Percentiles rank a stretch among this genome's conserved stretches.
Evolutionary conservation across 2,329 filamentous ascomycete species (phyloP).

Genomic region (Bimuria novae-zelandiae): DNA sequence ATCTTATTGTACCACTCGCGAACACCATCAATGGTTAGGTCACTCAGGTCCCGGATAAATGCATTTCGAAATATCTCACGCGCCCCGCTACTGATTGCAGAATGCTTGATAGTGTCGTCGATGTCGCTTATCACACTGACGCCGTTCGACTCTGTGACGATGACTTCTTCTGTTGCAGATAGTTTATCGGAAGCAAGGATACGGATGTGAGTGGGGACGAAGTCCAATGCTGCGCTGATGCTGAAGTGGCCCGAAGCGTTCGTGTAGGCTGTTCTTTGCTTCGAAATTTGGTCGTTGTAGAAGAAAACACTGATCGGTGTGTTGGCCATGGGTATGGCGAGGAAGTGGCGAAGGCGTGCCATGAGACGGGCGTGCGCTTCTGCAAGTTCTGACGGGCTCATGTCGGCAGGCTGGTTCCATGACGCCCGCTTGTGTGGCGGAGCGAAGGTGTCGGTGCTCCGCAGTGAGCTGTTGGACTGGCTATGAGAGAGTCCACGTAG

Average conservation of each 20-base stretch:
- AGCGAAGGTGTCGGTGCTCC: constrained; percentile 34
- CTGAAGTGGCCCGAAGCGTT: constrained; percentile 89
- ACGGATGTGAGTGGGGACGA: constrained; percentile 86
- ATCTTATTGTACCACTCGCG: constrained; percentile 85
- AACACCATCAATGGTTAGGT: constrained; percentile 84
- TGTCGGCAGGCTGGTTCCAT: constrained; percentile 60
- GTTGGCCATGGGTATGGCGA: constrained; percentile 79
- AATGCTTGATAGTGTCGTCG: constrained; percentile 96
- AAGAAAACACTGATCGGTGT: constrained; percentile 91
- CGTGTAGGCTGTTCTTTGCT: constrained; percentile 82
- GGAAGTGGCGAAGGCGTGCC: constrained; percentile 84
- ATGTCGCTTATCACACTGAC: constrained; percentile 96
- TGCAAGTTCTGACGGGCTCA: constrained; percentile 75
- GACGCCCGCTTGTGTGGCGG: constrained; percentile 54
- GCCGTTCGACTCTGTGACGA: constrained; percentile 75
- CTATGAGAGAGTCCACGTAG: constrained; percentile 30
- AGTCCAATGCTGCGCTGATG: constrained; percentile 79
- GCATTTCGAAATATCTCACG: constrained; percentile 96
- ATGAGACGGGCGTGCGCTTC: constrained; percentile 86
- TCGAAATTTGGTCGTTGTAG: constrained; percentile 82
- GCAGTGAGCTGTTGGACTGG: constrained; percentile 33
- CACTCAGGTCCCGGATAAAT: constrained; percentile 82
- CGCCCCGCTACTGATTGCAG: constrained; percentile 83
- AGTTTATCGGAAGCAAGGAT: constrained; percentile 85
- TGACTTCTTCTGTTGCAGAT: constrained; percentile 77